These are phyloP conservation scores for Podila horticola DNA, from an alignment of 192 early-diverging fungal species.

Conservation along the genomic window DNA sequence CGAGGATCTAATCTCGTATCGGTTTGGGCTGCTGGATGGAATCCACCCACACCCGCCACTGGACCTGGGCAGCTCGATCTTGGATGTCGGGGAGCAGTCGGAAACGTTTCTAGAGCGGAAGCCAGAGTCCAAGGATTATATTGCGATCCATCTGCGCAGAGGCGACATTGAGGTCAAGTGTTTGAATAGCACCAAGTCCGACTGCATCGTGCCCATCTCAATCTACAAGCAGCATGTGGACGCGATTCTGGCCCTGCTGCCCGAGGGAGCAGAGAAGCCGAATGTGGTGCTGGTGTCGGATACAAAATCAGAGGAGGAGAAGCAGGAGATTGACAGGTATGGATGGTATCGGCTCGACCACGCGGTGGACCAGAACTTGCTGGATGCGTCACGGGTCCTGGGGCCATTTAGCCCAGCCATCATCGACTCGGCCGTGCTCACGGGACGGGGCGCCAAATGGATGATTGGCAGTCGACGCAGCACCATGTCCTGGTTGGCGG, in stretches of 20 bases:
- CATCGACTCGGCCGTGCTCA: constrained; percentile 39
- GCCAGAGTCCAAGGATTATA: constrained; percentile 19
- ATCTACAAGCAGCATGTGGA: constrained; percentile 37
- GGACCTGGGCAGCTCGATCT: constrained; percentile 30
- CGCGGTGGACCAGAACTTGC: constrained; percentile 11
- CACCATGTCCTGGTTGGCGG: constrained; percentile 47
- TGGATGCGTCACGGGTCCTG: constrained; percentile 27
- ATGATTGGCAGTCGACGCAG: constrained; percentile 35
- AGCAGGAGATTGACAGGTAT: constrained; percentile 35
- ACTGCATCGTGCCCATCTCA: constrained; percentile 28
- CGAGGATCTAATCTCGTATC: constrained; percentile 38
- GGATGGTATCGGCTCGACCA: constrained; percentile 50
- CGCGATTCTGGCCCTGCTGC: constrained; percentile 4
- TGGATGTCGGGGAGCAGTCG: constrained; percentile 16
- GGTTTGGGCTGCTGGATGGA: constrained; percentile 13
- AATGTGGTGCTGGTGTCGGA: constrained; percentile 39
- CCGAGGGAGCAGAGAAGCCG: background rate
- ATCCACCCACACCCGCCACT: constrained; percentile 23
- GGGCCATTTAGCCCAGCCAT: constrained; percentile 40
- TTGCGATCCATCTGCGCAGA: constrained; percentile 38
- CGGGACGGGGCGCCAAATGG: constrained; percentile 36
- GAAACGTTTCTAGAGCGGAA: constrained; percentile 30
- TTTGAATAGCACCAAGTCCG: background rate
- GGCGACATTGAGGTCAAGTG: constrained; percentile 39
- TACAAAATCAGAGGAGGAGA: constrained; percentile 32